phyloP scores from a whole-genome alignment of 768 basidiomycete genomes.

The Pulveroboletus ravenelii region DNA sequence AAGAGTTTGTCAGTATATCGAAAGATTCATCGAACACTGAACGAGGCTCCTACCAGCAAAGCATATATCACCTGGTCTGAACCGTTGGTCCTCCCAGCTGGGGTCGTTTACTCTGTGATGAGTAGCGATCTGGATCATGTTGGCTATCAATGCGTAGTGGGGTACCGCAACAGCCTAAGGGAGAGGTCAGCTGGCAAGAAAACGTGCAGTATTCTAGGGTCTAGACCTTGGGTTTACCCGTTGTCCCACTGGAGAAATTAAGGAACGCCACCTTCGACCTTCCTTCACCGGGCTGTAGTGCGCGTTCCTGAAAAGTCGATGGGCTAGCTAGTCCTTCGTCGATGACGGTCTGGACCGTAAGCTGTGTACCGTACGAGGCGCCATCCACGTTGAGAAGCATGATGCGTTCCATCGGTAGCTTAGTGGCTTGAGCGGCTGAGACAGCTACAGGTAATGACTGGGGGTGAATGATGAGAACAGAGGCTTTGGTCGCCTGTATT shows the following conservation, averaged over 20 bases:
- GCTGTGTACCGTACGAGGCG: slow-evolving; percentile 9
- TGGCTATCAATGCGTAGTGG: slow-evolving; percentile 55
- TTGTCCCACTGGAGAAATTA: slow-evolving; percentile 73
- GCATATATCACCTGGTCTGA: slow-evolving; percentile 56
- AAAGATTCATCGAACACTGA: neutral
- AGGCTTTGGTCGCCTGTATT: slow-evolving; percentile 43
- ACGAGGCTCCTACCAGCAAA: slow-evolving; percentile 44
- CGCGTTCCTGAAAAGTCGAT: slow-evolving; percentile 44
- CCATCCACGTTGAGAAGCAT: slow-evolving; percentile 35
- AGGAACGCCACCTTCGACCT: slow-evolving; percentile 68
- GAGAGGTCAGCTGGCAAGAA: neutral
- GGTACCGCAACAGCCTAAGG: slow-evolving; percentile 55
- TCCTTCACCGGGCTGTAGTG: slow-evolving; percentile 52
- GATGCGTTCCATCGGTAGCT: slow-evolving; percentile 42
- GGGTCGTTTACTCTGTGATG: slow-evolving; percentile 48
- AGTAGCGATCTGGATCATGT: slow-evolving; percentile 55
- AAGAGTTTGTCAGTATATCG: neutral
- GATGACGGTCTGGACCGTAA: slow-evolving; percentile 45
- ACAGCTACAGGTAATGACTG: slow-evolving; percentile 39
- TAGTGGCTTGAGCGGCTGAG: slow-evolving; percentile 38
- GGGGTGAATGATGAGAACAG: slow-evolving; percentile 47
- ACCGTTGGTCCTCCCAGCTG: slow-evolving; percentile 45
- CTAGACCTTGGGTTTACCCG: slow-evolving; percentile 66
- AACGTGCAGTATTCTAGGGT: neutral
- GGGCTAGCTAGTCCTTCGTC: slow-evolving; percentile 40